phyloP scores from a whole-genome alignment of 768 basidiomycete species.

The Termitomyces sp. region DNA sequence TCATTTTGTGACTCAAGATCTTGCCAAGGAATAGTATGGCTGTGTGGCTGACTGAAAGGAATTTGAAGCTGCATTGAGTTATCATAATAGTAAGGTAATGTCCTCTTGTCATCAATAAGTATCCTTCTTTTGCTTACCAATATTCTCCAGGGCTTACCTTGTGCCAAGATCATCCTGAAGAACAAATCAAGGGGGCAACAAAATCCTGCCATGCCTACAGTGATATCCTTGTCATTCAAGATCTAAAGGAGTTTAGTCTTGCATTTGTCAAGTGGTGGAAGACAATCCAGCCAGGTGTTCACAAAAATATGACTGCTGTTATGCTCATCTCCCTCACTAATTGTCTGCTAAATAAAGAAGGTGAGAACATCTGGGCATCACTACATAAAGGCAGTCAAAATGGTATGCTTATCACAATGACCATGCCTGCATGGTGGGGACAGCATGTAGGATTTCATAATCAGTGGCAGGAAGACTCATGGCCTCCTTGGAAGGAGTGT shows the following conservation, averaged over 20 bases:
- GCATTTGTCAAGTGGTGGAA: background rate
- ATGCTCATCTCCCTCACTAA: background rate
- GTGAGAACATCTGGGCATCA: conserved; percentile 1
- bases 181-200: conserved; percentile 10
- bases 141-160: background rate
- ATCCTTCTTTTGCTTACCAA: background rate
- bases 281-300: conserved; percentile 11
- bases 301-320: background rate
- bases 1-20: background rate
- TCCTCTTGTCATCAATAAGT: background rate
- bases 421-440: conserved; percentile 8
- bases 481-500: conserved; percentile 1
- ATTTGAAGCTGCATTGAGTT: background rate
- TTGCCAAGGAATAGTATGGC: background rate
- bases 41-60: background rate
- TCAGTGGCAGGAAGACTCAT: conserved; percentile 3
- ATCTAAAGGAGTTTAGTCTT: conserved; percentile 11
- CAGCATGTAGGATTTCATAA: background rate
- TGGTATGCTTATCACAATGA: conserved; percentile 7
- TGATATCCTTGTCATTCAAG: background rate
- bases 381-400: conserved; percentile 10
- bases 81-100: background rate
- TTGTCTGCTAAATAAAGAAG: background rate
- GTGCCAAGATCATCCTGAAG: conserved; percentile 1
- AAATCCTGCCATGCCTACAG: conserved; percentile 2